phyloP scores from a whole-genome alignment of 202 grass and related monocot genomes.

The Saccharum hybrid region DNA sequence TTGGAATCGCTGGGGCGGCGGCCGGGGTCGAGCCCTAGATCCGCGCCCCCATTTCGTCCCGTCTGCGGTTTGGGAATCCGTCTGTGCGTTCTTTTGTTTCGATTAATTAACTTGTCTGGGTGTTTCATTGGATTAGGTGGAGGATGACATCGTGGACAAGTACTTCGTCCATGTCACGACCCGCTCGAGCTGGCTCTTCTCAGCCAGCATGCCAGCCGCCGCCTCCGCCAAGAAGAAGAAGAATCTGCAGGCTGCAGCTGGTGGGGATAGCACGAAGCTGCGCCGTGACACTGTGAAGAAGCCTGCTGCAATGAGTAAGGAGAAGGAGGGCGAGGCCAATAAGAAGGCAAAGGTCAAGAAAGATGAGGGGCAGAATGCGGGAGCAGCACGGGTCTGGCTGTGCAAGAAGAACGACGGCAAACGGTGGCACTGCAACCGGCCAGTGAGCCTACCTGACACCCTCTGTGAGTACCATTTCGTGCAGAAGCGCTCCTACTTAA shows the following conservation, averaged over 20 bases:
- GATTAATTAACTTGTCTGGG: background rate
- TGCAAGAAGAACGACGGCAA: constrained; percentile 88
- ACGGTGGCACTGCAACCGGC: constrained; percentile 57
- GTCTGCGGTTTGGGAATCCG: background rate
- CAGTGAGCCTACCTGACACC: constrained; percentile 47
- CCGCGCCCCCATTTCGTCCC: constrained; percentile 32
- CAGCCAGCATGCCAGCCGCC: constrained; percentile 7
- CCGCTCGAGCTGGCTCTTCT: constrained; percentile 52
- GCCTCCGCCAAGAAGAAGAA: constrained; percentile 28
- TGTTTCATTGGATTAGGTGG: constrained; percentile 37
- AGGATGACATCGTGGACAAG: constrained; percentile 37
- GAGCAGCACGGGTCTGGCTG: background rate
- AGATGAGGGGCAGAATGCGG: background rate
- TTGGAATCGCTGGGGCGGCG: constrained; percentile 24
- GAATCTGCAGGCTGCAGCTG: background rate
- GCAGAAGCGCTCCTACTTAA: constrained; percentile 48
- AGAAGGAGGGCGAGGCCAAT: background rate
- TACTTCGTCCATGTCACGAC: constrained; percentile 40
- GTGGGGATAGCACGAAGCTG: background rate
- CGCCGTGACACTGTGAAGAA: background rate
- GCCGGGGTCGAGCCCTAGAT: constrained; percentile 51
- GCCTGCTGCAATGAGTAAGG: background rate
- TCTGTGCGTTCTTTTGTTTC: background rate
- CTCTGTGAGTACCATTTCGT: constrained; percentile 67
- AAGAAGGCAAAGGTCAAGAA: constrained; percentile 5